Evolutionary conservation across 257 asterid genomes (phyloP), one percentile per base, ranked within the genome.

Genomic region (Nicotiana tomentosiformis): DNA sequence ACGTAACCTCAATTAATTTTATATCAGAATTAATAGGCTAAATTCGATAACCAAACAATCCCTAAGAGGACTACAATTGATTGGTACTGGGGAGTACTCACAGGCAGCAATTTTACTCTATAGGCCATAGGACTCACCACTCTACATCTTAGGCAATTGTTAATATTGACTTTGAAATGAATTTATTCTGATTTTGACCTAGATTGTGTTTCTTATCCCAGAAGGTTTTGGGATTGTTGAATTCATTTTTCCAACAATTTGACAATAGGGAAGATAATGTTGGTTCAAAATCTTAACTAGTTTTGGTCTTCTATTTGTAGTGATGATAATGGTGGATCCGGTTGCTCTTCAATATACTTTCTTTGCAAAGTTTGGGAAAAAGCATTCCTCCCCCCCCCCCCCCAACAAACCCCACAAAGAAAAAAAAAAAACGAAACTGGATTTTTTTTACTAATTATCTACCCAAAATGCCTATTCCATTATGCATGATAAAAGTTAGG

Each of bases 71-170:
- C 20, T 46, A 46, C 20, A 72, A 23, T 72, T 72, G 61, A 72
- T 72, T 43, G 60, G 10, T 9, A 12, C 3, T 11, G 1, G 6
- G 4, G 20, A 72, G 78, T 23, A 72, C 37, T n/a, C 60, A 46
- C 78, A 43, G 0, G 49, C 78, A 10, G 23, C 57, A 69, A n/a
- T 35, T 2, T 39, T 11, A 18, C 23, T 70, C 78, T n/a, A 72
- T 72, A 72, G 78, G 35, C 78, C 33, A 70, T 23, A 46, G 61
- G 78, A 72, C n/a, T 46, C 60, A 23, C 78, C 20, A 72, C 78
- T 12, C 78, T 72, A 46, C 20, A 72, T 46, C 4, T 10, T 46
- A 20, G 78, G 60, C 7, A 43, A 46, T 72, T 72, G 78, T 39
- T 32, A 72, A 72, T 20, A 72, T 70, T 69, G 78, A 69, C 78